These are phyloP conservation scores for Amanita muscaria DNA, from an alignment of 768 basidiomycete genomes.

Conservation along the genomic window DNA sequence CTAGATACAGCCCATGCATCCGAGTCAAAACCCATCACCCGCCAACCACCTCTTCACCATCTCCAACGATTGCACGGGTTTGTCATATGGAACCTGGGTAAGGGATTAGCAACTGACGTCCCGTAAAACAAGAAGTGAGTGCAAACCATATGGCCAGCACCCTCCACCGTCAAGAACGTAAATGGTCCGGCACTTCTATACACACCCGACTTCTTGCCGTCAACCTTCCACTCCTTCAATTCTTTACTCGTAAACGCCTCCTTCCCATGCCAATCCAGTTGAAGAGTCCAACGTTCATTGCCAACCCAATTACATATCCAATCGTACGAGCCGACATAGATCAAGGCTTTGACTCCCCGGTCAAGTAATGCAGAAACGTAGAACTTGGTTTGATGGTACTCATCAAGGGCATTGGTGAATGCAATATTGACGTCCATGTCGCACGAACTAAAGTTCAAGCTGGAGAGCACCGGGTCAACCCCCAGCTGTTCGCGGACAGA, in stretches of 20 bases:
- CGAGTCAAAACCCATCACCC: conserved; percentile 2
- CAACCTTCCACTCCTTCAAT: conserved; percentile 51
- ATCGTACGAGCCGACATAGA: conserved; percentile 64
- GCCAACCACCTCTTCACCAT: conserved; percentile 47
- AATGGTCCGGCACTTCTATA: conserved; percentile 37
- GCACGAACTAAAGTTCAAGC: conserved; percentile 27
- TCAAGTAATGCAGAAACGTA: conserved; percentile 65
- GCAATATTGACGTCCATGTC: conserved; percentile 31
- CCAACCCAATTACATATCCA: conserved; percentile 75
- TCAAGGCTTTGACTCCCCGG: conserved; percentile 56
- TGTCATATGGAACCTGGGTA: conserved; percentile 48
- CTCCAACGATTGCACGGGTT: conserved; percentile 45
- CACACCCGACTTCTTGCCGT: conserved; percentile 33
- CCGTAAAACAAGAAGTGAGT: neutral
- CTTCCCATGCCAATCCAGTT: conserved; percentile 65
- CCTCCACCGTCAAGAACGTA: conserved; percentile 55
- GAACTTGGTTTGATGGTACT: conserved; percentile 35
- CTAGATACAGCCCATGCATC: conserved; percentile 1
- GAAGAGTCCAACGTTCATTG: conserved; percentile 63
- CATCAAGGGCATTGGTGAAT: conserved; percentile 41
- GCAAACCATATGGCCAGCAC: conserved; percentile 68
- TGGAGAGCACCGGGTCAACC: conserved; percentile 38
- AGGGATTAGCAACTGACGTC: conserved; percentile 10
- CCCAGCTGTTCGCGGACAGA: conserved; percentile 49
- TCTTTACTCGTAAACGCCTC: conserved; percentile 29